Conservation (phyloP, 345 rosid genomes). For the Melaleuca quinquenervia region DNA sequence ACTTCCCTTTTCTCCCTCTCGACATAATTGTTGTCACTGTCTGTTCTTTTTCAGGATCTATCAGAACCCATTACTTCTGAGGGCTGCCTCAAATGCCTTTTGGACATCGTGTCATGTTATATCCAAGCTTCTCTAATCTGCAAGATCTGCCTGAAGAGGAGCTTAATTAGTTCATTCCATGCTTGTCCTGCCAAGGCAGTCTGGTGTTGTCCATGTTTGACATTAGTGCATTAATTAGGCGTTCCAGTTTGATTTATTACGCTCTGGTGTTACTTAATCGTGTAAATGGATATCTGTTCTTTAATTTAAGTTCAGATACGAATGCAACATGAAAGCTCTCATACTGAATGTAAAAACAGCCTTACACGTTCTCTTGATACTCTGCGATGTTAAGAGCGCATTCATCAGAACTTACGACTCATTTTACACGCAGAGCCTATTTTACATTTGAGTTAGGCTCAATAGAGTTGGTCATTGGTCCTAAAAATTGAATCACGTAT, state of each 20-base stretch:
- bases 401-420: not conserved
- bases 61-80: constrained; percentile 76
- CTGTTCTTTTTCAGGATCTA: constrained; percentile 47
- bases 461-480: too few species aligned
- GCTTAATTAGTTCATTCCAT: constrained; percentile 7
- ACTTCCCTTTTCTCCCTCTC: not conserved
- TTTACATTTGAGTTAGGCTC: too few species aligned
- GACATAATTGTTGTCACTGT: not conserved
- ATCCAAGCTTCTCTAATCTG: constrained; percentile 69
- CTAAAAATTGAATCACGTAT: too few species aligned
- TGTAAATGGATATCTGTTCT: constrained; percentile 19
- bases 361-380: not conserved
- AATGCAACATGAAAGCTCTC: not conserved
- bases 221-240: not conserved
- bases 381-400: not conserved
- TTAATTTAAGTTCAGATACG: not conserved
- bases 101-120: constrained; percentile 82
- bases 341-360: not conserved
- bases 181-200: constrained; percentile 13
- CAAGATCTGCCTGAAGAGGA: not conserved
- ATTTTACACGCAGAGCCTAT: not conserved
- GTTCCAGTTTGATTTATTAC: not conserved
- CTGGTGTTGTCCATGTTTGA: not conserved
- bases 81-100: constrained; percentile 74
- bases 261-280: not conserved